Percentiles rank a stretch among this genome's conserved stretches.
phyloP scores from a whole-genome alignment of 768 basidiomycete genomes.

The Agaricus blazei region DNA sequence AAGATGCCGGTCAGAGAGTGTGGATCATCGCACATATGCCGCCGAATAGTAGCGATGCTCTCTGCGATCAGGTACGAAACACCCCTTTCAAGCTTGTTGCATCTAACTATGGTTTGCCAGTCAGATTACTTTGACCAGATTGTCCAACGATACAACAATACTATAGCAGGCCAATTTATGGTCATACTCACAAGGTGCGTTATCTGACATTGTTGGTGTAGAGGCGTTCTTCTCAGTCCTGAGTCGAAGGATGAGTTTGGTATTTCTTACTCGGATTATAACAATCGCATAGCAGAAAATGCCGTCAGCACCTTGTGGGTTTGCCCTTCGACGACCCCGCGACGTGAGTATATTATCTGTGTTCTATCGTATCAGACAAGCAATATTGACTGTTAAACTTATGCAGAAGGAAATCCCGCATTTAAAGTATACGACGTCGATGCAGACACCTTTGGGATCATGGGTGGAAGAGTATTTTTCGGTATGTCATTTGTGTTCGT shows the following conservation, averaged over 20 bases:
- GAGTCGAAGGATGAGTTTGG: constrained; percentile 48
- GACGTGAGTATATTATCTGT: constrained; percentile 29
- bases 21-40: constrained; percentile 65
- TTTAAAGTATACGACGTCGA: constrained; percentile 63
- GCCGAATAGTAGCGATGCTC: constrained; percentile 40
- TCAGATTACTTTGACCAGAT: constrained; percentile 63
- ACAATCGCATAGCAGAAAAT: constrained; percentile 35
- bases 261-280: constrained; percentile 53
- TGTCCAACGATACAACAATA: constrained; percentile 52
- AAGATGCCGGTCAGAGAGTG: constrained; percentile 51
- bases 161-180: constrained; percentile 60
- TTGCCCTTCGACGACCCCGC: constrained; percentile 54
- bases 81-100: background rate
- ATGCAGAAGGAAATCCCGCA: constrained; percentile 46
- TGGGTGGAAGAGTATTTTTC: constrained; percentile 49
- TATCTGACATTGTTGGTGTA: background rate
- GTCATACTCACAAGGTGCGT: constrained; percentile 47
- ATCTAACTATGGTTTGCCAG: constrained; percentile 21
- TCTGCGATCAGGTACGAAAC: constrained; percentile 43
- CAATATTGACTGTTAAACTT: background rate
- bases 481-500: constrained; percentile 24
- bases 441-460: constrained; percentile 59
- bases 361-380: background rate
- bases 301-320: constrained; percentile 45
- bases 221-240: background rate